phyloP scores from a whole-genome alignment of 176 grass and related monocot species.

The Olyra latifolia region DNA sequence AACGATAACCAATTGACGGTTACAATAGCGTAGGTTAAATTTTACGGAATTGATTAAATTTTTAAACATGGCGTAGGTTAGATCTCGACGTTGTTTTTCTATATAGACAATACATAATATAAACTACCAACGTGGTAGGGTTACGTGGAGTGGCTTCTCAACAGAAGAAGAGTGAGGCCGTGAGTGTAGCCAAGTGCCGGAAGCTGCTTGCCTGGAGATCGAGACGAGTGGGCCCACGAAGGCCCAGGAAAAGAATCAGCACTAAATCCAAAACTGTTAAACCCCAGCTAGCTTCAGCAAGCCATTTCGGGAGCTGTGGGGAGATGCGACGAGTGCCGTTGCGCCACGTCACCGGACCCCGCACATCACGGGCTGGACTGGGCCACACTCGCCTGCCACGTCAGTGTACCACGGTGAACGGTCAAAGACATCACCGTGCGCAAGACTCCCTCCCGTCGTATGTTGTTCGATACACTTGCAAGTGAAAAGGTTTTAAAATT shows the following conservation, averaged over 20 bases:
- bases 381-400: background rate
- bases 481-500: too few relatives aligned
- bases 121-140: too few relatives aligned
- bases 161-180: too few relatives aligned
- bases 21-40: too few relatives aligned
- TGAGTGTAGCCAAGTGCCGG: background rate
- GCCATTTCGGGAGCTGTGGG: background rate
- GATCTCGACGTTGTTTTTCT: too few relatives aligned
- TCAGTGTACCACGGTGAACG: background rate
- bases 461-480: too few relatives aligned
- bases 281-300: background rate
- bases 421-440: background rate
- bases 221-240: background rate
- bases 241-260: background rate
- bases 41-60: too few relatives aligned
- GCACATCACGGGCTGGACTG: background rate
- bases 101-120: too few relatives aligned
- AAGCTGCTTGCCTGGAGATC: background rate
- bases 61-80: too few relatives aligned
- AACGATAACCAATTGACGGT: too few relatives aligned
- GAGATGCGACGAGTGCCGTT: background rate
- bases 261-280: background rate
- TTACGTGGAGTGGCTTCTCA: too few relatives aligned
- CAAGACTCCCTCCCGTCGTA: too few relatives aligned
- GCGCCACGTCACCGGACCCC: conserved; percentile 1